Conservation (phyloP, 495 filamentous ascomycete species). For the Podospora pseudoanserina region DNA sequence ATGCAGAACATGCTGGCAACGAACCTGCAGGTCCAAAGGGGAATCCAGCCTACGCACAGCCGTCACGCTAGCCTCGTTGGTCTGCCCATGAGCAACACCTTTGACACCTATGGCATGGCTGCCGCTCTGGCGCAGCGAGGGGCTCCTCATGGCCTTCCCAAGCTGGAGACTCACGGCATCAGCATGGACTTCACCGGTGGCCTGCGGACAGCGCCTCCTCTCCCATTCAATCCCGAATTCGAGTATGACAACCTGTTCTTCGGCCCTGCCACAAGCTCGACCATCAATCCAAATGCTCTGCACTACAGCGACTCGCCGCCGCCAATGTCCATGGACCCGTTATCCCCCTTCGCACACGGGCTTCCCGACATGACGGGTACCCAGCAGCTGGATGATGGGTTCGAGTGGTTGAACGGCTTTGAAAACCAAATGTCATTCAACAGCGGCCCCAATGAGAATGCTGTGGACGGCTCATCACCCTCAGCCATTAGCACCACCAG, state of each 20-base stretch:
- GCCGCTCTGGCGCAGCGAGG: conserved; percentile 61
- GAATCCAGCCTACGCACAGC: conserved; percentile 52
- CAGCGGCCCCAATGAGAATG: conserved; percentile 63
- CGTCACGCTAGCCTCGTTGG: conserved; percentile 66
- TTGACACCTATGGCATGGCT: conserved; percentile 63
- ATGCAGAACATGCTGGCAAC: conserved; percentile 66
- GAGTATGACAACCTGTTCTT: conserved; percentile 75
- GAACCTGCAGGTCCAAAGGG: conserved; percentile 48
- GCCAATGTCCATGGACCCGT: conserved; percentile 64
- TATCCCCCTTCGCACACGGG: conserved; percentile 68
- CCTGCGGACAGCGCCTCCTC: conserved; percentile 75
- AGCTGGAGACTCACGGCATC: conserved; percentile 73
- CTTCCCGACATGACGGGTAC: conserved; percentile 53
- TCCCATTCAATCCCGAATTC: conserved; percentile 66
- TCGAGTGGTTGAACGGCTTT: conserved; percentile 84
- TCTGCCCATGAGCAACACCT: conserved; percentile 53
- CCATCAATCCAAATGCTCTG: conserved; percentile 93
- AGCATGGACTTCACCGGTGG: conserved; percentile 58
- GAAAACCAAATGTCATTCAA: conserved; percentile 72
- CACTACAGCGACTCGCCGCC: conserved; percentile 86
- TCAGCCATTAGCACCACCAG: conserved; percentile 91
- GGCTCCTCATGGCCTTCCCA: conserved; percentile 64
- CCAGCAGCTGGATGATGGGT: conserved; percentile 69
- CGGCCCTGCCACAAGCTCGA: conserved; percentile 54
- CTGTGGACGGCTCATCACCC: conserved; percentile 87